Percentiles rank a stretch among this genome's conserved stretches.
phyloP scores from a whole-genome alignment of 2,329 filamentous ascomycete species.

The Tolypocladium tropicale region DNA sequence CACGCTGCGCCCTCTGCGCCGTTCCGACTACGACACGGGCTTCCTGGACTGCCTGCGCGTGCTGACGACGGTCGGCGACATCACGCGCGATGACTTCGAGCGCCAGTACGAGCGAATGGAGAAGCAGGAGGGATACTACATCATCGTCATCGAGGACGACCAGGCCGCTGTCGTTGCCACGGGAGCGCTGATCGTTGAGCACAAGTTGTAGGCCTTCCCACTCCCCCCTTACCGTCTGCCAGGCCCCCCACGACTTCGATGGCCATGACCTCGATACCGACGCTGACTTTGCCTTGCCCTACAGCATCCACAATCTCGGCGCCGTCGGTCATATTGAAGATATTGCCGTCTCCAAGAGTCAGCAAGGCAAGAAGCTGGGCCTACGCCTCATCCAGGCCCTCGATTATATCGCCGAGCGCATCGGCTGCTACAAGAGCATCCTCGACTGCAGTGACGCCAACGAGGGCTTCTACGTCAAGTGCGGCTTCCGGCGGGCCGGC shows the following conservation, averaged over 20 bases:
- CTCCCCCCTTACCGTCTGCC: too few species aligned
- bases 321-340: slow-evolving; percentile 94
- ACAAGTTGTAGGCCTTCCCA: slow-evolving; percentile 62
- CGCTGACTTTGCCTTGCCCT: not conserved
- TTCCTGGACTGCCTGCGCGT: slow-evolving; percentile 89
- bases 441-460: slow-evolving; percentile 94
- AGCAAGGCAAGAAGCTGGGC: slow-evolving; percentile 95
- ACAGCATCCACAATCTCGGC: slow-evolving; percentile 68
- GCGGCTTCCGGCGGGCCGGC: slow-evolving; percentile 84
- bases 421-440: slow-evolving; percentile 96
- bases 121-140: slow-evolving; percentile 67
- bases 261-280: slow-evolving; percentile 4
- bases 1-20: slow-evolving; percentile 67
- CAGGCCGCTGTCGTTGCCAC: slow-evolving; percentile 71
- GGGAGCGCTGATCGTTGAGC: slow-evolving; percentile 81
- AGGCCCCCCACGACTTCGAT: too few species aligned
- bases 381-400: slow-evolving; percentile 88
- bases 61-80: slow-evolving; percentile 85
- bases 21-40: slow-evolving; percentile 66
- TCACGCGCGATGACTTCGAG: slow-evolving; percentile 63
- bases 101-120: slow-evolving; percentile 77
- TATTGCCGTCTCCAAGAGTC: slow-evolving; percentile 87
- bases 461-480: slow-evolving; percentile 97
- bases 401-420: slow-evolving; percentile 75
- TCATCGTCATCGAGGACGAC: slow-evolving; percentile 73